phyloP scores from a whole-genome alignment of 495 filamentous ascomycete species.

The Penicillium salamii region DNA sequence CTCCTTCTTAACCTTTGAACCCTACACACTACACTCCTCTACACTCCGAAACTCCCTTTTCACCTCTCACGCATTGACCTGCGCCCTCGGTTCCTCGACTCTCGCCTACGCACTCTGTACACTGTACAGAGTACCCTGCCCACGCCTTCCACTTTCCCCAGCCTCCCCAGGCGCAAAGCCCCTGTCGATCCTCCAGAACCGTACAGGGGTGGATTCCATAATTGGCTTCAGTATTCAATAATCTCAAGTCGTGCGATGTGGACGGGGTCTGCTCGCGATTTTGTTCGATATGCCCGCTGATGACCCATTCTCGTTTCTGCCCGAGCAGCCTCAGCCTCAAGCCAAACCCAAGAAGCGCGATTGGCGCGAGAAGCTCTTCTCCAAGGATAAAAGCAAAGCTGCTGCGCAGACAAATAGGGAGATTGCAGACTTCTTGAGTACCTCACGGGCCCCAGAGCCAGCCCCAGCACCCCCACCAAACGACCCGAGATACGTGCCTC shows the following conservation, averaged over 20 bases:
- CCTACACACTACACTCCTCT: not conserved
- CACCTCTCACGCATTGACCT: not conserved
- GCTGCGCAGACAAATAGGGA: slow-evolving; percentile 35
- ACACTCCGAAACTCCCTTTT: not conserved
- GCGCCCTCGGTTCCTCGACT: slow-evolving; percentile 7
- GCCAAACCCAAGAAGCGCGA: slow-evolving; percentile 33
- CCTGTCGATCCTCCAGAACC: slow-evolving; percentile 23
- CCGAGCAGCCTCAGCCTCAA: slow-evolving; percentile 33
- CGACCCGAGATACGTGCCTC: slow-evolving; percentile 15
- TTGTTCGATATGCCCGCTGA: slow-evolving; percentile 36
- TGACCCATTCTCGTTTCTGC: slow-evolving; percentile 40
- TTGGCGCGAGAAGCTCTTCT: slow-evolving; percentile 51
- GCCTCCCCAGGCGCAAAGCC: slow-evolving; percentile 1
- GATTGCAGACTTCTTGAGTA: slow-evolving; percentile 46
- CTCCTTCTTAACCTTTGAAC: slow-evolving; percentile 4
- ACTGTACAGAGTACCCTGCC: not conserved
- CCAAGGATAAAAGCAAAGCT: slow-evolving; percentile 38
- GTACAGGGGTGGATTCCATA: slow-evolving; percentile 4
- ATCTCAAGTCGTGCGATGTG: slow-evolving; percentile 16
- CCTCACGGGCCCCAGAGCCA: slow-evolving; percentile 16
- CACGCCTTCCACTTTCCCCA: not conserved
- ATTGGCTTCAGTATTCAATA: slow-evolving; percentile 18
- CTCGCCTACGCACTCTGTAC: slow-evolving; percentile 2
- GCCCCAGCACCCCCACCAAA: slow-evolving; percentile 13
- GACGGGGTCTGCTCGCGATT: slow-evolving; percentile 10